These are phyloP conservation scores for Tylopilus balloui DNA, from an alignment of 768 basidiomycete species.

Conservation along the genomic window DNA sequence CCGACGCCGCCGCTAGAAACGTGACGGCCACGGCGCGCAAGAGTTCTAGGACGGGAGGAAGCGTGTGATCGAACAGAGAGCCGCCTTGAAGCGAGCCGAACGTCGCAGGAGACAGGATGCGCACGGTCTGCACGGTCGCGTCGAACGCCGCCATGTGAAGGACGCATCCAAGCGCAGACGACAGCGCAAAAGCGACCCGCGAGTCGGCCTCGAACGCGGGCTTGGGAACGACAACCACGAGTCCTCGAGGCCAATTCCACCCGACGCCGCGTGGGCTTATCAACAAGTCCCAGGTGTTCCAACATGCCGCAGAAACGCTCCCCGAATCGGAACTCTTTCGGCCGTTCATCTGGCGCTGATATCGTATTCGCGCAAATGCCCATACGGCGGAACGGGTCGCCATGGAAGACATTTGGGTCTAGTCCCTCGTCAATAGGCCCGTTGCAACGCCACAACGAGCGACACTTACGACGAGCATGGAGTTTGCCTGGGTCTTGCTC, in stretches of 20 bases:
- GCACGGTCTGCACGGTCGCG: slow-evolving; percentile 9
- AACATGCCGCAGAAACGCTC: slow-evolving; percentile 14
- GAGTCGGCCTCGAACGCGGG: slow-evolving; percentile 6
- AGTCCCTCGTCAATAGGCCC: background rate
- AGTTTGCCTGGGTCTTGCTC: slow-evolving; percentile 12
- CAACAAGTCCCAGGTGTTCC: slow-evolving; percentile 29
- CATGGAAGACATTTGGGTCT: slow-evolving; percentile 16
- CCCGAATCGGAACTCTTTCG: background rate
- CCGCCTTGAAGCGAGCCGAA: slow-evolving; percentile 34
- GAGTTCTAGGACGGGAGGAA: slow-evolving; percentile 31
- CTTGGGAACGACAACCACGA: slow-evolving; percentile 17
- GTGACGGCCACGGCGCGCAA: slow-evolving; percentile 42
- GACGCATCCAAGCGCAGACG: background rate
- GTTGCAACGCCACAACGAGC: background rate
- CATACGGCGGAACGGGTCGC: slow-evolving; percentile 16
- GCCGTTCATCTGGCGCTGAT: slow-evolving; percentile 6
- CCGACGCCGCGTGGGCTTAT: slow-evolving; percentile 24
- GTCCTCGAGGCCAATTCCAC: slow-evolving; percentile 26
- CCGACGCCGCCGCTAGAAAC: slow-evolving; percentile 37
- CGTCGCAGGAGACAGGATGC: slow-evolving; percentile 36
- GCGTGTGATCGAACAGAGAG: slow-evolving; percentile 32
- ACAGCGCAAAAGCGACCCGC: slow-evolving; percentile 11
- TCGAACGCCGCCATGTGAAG: slow-evolving; percentile 16
- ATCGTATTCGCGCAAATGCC: slow-evolving; percentile 17
- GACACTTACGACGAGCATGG: slow-evolving; percentile 17